Evolutionary conservation across 768 basidiomycete genomes (phyloP), one percentile per base, ranked within the genome.

Genomic region (Agrocybe praecox): DNA sequence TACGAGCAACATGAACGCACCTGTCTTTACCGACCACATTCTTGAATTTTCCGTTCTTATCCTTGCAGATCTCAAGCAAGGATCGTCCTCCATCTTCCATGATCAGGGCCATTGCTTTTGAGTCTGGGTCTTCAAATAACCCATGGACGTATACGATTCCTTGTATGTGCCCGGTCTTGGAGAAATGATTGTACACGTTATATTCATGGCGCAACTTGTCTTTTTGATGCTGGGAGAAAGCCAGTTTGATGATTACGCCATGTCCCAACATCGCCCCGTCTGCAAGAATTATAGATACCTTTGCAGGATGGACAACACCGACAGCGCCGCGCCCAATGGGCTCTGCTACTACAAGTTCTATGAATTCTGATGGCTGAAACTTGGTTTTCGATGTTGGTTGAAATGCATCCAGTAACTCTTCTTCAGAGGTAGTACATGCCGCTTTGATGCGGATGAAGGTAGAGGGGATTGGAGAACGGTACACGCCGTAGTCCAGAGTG

Each of bases 161-260:
- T 12, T 56, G 34, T 11, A 58, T 59, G 11, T 23, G 23, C 40
- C n/a, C 40, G 21, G 24, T 14, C 15, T 11, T 15, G 8, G 54
- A 40, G 14, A 69, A 53, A 32, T 60, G 60, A 19, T 52, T 8
- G 34, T 69, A 65, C 7, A 64, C 57, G 21, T 24, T 12, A 9
- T 51, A 55, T 56, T 69, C 67, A 18, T 64, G 55, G 1, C 23
- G 40, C 45, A 69, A 19, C 19, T 56, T 59, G 22, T 60, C 23
- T 36, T 52, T 22, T 26, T 59, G 52, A n/a, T 36, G 36, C 2
- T 23, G 11, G 1, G 34, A 48, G 21, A 65, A 61, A 1, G 61
- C 61, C 23, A 66, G 49, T 47, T 66, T 66, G 18, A 60, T 23
- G 7, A 58, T 46, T 6, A 61, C 21, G 10, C 36, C 40, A 19